Evolutionary conservation across 192 early-diverging fungal genomes (phyloP).

Genomic region (Linnemannia elongata): DNA sequence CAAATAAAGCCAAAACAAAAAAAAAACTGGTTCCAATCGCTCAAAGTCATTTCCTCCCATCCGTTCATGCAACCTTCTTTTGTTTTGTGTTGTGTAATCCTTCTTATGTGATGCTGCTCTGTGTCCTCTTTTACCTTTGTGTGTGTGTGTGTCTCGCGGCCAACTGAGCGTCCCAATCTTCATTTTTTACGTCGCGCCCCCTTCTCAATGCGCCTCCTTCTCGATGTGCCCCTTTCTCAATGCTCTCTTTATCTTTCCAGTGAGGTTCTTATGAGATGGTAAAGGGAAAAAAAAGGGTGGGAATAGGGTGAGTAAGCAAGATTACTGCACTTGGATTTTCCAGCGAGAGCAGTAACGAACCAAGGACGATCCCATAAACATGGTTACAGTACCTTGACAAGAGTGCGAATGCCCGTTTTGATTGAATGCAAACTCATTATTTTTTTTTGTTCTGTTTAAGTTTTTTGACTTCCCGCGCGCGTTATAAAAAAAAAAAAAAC

Average conservation of each 20-base stretch:
- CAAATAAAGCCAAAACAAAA: background rate
- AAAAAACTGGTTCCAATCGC: conserved; percentile 2
- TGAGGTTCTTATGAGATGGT: background rate
- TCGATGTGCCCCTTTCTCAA: too few relatives aligned
- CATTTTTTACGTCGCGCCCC: too few relatives aligned
- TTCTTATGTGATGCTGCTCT: background rate
- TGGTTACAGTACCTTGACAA: background rate
- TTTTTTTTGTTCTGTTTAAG: background rate
- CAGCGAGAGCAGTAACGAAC: background rate
- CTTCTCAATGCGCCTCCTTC: too few relatives aligned
- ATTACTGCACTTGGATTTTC: background rate
- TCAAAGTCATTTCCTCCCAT: background rate
- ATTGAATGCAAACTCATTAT: background rate
- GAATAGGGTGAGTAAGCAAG: conserved; percentile 6
- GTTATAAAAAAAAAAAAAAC: background rate
- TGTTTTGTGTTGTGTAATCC: background rate
- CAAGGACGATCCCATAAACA: background rate
- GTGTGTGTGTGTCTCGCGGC: background rate
- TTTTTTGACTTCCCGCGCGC: conserved; percentile 1
- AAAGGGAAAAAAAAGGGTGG: background rate
- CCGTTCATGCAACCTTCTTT: conserved; percentile 4
- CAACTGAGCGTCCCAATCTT: background rate
- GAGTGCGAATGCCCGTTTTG: background rate
- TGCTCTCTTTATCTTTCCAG: background rate
- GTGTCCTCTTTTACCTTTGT: background rate